phyloP scores from a whole-genome alignment of 495 filamentous ascomycete genomes.

The Oidiodendron maius region DNA sequence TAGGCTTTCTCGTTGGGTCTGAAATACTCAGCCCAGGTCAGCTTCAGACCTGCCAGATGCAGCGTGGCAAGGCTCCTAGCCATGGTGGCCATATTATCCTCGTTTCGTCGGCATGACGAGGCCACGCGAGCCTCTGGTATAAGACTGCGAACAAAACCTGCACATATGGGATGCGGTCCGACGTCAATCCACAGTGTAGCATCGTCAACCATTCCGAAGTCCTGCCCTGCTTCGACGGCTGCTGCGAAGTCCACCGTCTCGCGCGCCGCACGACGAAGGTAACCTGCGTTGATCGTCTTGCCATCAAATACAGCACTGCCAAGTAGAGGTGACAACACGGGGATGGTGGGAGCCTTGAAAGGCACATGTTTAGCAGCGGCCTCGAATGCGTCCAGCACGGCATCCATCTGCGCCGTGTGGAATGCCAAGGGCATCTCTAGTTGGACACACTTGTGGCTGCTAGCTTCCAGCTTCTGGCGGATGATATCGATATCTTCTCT shows the following conservation, averaged over 20 bases:
- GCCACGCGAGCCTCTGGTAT: slow-evolving; percentile 48
- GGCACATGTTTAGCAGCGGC: slow-evolving; percentile 45
- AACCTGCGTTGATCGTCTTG: slow-evolving; percentile 49
- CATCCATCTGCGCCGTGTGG: slow-evolving; percentile 74
- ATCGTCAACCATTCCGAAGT: slow-evolving; percentile 41
- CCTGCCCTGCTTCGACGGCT: slow-evolving; percentile 51
- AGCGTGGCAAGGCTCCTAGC: slow-evolving; percentile 52
- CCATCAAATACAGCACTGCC: slow-evolving; percentile 52
- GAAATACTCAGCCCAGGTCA: slow-evolving; percentile 79
- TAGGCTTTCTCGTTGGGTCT: slow-evolving; percentile 65
- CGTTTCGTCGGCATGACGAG: slow-evolving; percentile 45
- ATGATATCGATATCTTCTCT: slow-evolving; percentile 47
- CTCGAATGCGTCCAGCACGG: slow-evolving; percentile 64
- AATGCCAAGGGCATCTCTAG: slow-evolving; percentile 74
- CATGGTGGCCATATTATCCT: slow-evolving; percentile 61
- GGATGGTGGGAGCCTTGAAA: slow-evolving; percentile 57
- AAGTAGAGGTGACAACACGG: slow-evolving; percentile 65
- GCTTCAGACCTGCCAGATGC: slow-evolving; percentile 56
- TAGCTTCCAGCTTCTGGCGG: slow-evolving; percentile 48
- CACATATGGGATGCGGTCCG: slow-evolving; percentile 64
- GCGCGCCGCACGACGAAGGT: slow-evolving; percentile 63
- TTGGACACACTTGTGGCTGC: slow-evolving; percentile 59
- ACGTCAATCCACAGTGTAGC: slow-evolving; percentile 60
- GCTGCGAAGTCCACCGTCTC: slow-evolving; percentile 70
- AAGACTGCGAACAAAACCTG: slow-evolving; percentile 64